These are phyloP conservation scores for Sphaerulina musiva DNA, from an alignment of 2,329 filamentous ascomycete species.

Conservation along the genomic window DNA sequence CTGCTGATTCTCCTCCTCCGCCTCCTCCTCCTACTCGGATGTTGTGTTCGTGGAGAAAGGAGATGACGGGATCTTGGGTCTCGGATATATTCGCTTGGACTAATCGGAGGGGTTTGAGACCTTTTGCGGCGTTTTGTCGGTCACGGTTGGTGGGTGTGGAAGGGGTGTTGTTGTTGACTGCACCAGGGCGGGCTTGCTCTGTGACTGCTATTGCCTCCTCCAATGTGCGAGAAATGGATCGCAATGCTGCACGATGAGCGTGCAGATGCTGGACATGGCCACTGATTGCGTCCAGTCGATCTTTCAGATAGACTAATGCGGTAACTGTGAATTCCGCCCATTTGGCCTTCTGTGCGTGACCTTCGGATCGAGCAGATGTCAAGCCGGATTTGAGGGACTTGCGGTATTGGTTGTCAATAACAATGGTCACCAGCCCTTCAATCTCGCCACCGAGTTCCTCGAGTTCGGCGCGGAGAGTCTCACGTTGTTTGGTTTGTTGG, in stretches of 20 bases:
- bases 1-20: too few species aligned
- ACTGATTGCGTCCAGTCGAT: slow-evolving; percentile 28
- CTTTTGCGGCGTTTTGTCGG: slow-evolving; percentile 13
- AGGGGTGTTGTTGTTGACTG: slow-evolving; percentile 4
- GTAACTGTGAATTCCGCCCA: slow-evolving; percentile 41
- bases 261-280: slow-evolving; percentile 27
- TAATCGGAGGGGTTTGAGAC: slow-evolving; percentile 29
- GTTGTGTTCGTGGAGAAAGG: slow-evolving; percentile 28
- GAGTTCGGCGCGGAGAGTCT: slow-evolving; percentile 56
- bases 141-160: slow-evolving; percentile 28
- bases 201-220: slow-evolving; percentile 14
- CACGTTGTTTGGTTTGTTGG: slow-evolving; percentile 20
- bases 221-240: slow-evolving; percentile 22
- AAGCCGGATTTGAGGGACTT: slow-evolving; percentile 50
- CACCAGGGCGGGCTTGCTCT: slow-evolving; percentile 9
- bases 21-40: slow-evolving; percentile 17
- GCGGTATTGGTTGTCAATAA: slow-evolving; percentile 60
- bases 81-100: slow-evolving; percentile 31
- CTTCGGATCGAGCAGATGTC: slow-evolving; percentile 34
- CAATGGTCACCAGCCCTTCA: slow-evolving; percentile 63
- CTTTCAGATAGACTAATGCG: slow-evolving; percentile 39
- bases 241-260: slow-evolving; percentile 24
- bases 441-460: slow-evolving; percentile 65
- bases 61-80: slow-evolving; percentile 26
- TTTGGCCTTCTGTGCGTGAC: slow-evolving; percentile 32